Conservation (phyloP, 176 grass and related monocot genomes). For the Zoysia japonica region DNA sequence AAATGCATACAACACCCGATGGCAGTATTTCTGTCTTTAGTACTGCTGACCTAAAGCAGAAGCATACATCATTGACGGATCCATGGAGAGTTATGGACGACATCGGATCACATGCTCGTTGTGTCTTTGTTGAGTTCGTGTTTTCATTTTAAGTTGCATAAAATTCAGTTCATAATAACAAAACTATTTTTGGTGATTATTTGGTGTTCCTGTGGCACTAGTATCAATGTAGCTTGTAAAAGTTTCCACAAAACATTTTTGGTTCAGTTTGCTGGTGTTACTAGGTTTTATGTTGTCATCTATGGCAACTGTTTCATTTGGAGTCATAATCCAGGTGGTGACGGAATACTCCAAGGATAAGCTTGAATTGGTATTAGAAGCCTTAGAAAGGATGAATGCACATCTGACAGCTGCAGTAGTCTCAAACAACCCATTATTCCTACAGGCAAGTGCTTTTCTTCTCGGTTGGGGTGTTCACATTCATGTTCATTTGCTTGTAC, state of each 20-base stretch:
- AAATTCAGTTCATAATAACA: not conserved
- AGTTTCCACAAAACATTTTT: too few relatives aligned
- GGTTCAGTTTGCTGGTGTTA: too few relatives aligned
- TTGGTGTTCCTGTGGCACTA: not conserved
- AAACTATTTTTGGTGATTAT: not conserved
- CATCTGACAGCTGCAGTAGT: slow-evolving; percentile 95
- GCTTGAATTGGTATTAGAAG: slow-evolving; percentile 74
- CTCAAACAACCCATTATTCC: slow-evolving; percentile 85
- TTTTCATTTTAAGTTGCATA: not conserved
- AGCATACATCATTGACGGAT: not conserved
- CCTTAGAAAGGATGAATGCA: slow-evolving; percentile 81
- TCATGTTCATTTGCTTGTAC: not conserved
- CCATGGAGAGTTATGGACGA: not conserved
- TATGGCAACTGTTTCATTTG: not conserved
- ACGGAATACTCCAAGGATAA: slow-evolving; percentile 76
- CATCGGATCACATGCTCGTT: not conserved
- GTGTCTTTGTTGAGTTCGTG: too few relatives aligned
- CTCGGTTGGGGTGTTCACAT: not conserved
- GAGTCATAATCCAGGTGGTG: slow-evolving; percentile 55
- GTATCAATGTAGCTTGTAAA: too few relatives aligned
- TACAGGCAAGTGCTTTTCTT: slow-evolving; percentile 60
- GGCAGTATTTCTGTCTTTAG: not conserved
- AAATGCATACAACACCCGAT: not conserved
- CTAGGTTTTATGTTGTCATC: not conserved
- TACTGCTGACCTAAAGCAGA: not conserved